Evolutionary conservation across 208 protist genomes (phyloP).

Genomic region (Leishmania arabica): DNA sequence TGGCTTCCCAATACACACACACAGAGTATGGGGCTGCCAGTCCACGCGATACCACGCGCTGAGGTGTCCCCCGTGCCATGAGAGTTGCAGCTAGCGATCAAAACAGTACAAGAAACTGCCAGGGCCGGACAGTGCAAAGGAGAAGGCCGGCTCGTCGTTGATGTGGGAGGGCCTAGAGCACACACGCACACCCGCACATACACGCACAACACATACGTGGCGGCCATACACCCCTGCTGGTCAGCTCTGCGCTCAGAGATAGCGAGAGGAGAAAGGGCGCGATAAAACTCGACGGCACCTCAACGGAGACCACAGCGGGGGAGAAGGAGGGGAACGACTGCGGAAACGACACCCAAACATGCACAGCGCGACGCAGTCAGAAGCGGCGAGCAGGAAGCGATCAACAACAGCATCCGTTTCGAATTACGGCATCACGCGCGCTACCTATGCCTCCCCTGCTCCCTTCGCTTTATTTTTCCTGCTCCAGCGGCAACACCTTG

Average conservation of each 20-base stretch:
- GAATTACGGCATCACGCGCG: neutral
- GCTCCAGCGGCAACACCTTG: constrained; percentile 79
- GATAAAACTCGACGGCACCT: too few relatives aligned
- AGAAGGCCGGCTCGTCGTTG: too few relatives aligned
- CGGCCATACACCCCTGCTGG: too few relatives aligned
- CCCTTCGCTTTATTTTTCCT: neutral
- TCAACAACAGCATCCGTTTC: too few relatives aligned
- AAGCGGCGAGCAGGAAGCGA: neutral
- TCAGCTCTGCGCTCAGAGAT: neutral
- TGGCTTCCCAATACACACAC: too few relatives aligned
- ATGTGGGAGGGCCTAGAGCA: too few relatives aligned
- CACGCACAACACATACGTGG: too few relatives aligned
- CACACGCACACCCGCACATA: too few relatives aligned
- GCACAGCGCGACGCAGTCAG: neutral
- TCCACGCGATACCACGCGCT: too few relatives aligned
- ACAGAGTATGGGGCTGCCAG: too few relatives aligned
- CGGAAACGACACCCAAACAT: neutral
- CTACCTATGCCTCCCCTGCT: neutral
- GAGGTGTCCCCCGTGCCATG: too few relatives aligned
- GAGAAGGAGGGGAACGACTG: neutral
- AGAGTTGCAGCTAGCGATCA: too few relatives aligned
- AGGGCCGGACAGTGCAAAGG: neutral
- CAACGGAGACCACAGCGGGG: neutral
- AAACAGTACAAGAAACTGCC: neutral
- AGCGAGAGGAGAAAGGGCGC: neutral